Base-by-base conservation (phyloP, 169 alveolate genomes). In the Cryptosporidium ryanae region DNA sequence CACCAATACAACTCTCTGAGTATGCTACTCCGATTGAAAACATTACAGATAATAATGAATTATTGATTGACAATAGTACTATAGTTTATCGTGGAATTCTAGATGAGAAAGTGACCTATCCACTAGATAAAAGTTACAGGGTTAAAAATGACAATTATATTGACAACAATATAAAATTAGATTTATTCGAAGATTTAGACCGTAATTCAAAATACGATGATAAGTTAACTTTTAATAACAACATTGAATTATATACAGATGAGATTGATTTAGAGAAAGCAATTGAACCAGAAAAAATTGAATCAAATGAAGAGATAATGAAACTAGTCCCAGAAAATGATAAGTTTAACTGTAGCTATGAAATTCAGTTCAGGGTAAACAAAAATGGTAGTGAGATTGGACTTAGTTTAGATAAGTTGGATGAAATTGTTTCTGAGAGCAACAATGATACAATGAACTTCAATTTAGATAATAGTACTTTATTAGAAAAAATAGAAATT, bases 211-310 rank as follows among this genome's bases (percentile, higher is more conserved):
- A 38, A 6, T 4, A 6, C 8, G 1, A 10, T 38, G 46, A 38
- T 38, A 38, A 38, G 8, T 10, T 38, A 38, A 38, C 13, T 4
- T 38, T 38, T 10, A 1, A 38, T 38, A 38, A 10, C 1, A 10
- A 38, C 1, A 38, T 38, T 38, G 46, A 38, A 10, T 38, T 38
- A 38, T 38, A 38, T 38, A 38, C 3, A 38, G 0, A 68, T 7
- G 21, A 31, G 25, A 32, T 0, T 25, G 38, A 18, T 10, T 32
- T 17, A 49, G 83, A 68, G 18, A 68, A 34, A 38, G 83, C 67
- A 29, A 27, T 68, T 13, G 65, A 50, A 31, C 55, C 83, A 7
- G 83, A 48, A 38, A 0, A 38, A 38, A 38, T 38, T 38, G 8
- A 6, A 38, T 1, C 46, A 38, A 38, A 61, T 29, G 67, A 61